Evolutionary conservation across 306 rosid genomes (phyloP).

Genomic region (Sechiopsis laciniata): DNA sequence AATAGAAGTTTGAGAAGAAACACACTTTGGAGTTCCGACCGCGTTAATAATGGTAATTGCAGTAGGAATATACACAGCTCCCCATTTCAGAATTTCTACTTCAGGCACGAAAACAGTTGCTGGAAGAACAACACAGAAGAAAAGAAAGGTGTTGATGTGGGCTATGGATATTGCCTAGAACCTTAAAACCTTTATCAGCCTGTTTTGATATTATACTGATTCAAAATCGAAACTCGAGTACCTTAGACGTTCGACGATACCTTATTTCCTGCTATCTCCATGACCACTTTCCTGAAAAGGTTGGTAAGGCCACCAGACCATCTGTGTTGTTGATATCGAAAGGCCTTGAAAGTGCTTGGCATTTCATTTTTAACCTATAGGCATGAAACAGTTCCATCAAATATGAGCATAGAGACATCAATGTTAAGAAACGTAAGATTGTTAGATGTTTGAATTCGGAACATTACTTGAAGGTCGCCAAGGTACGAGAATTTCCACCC

Average conservation of each 20-base stretch:
- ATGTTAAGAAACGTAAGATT: neutral
- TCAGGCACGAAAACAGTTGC: conserved; percentile 80
- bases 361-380: conserved; percentile 71
- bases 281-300: conserved; percentile 66
- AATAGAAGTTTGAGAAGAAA: neutral
- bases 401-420: neutral
- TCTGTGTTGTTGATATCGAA: conserved; percentile 73
- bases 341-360: conserved; percentile 92
- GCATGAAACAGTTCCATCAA: neutral
- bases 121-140: conserved; percentile 68
- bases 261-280: conserved; percentile 69
- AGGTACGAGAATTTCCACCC: no score
- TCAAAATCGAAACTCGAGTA: neutral
- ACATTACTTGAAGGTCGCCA: no score
- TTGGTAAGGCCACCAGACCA: conserved; percentile 98
- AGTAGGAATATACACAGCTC: conserved; percentile 70
- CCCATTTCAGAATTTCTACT: conserved; percentile 79
- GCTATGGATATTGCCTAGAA: conserved; percentile 25
- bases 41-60: conserved; percentile 71
- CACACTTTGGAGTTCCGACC: conserved; percentile 46
- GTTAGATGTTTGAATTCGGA: neutral
- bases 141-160: conserved; percentile 39
- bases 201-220: neutral
- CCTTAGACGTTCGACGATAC: conserved; percentile 21
- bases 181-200: neutral